Conservation (phyloP, 331 rosid species). For the Stylosanthes scabra region DNA sequence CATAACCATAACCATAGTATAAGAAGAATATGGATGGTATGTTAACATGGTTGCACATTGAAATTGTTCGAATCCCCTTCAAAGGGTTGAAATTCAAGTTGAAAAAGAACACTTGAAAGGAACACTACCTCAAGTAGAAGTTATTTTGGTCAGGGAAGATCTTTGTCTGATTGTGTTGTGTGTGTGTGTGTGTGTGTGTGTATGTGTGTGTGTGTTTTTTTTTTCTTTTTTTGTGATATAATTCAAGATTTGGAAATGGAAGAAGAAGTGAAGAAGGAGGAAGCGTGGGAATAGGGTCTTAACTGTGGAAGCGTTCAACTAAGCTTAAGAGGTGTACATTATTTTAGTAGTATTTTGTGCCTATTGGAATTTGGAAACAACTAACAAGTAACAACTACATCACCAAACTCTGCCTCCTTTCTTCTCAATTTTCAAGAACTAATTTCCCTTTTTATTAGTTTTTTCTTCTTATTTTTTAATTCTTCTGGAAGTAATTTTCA, state of each 20-base stretch:
- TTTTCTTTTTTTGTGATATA: not conserved
- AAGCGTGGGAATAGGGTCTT: slow-evolving; percentile 47
- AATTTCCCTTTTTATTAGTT: too few species aligned
- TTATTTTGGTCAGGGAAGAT: not conserved
- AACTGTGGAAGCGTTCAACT: slow-evolving; percentile 47
- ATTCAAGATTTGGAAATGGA: not conserved
- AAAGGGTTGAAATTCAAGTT: not conserved
- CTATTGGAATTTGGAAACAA: not conserved
- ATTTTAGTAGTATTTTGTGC: not conserved
- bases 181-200: too few species aligned
- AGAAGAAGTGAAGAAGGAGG: slow-evolving; percentile 10
- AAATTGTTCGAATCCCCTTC: not conserved
- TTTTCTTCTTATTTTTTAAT: too few species aligned
- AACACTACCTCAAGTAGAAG: not conserved
- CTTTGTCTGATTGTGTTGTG: slow-evolving; percentile 1
- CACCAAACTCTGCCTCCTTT: slow-evolving; percentile 12
- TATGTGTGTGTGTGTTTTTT: too few species aligned
- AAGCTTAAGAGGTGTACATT: slow-evolving; percentile 7
- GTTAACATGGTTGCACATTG: not conserved
- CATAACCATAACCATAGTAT: not conserved
- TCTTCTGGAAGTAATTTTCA: not conserved
- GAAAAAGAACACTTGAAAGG: not conserved
- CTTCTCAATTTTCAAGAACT: not conserved
- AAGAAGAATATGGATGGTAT: not conserved
- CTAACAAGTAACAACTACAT: not conserved